Evolutionary conservation across 768 basidiomycete species (phyloP).

Genomic region (Mycena kentingensis): DNA sequence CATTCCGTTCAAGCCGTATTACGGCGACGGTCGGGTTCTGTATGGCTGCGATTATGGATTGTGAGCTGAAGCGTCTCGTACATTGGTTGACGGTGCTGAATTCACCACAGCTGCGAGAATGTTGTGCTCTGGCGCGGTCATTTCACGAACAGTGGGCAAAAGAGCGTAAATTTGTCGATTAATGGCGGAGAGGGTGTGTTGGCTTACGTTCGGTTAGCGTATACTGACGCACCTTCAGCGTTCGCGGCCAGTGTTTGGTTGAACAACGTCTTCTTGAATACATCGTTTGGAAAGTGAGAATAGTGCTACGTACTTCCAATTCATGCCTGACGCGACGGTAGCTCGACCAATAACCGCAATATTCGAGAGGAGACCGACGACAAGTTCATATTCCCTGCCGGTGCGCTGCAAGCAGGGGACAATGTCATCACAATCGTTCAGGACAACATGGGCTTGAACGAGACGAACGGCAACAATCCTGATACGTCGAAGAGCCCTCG

Average conservation of each 20-base stretch:
- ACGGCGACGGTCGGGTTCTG: constrained; percentile 75
- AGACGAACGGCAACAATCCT: constrained; percentile 46
- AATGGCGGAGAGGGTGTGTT: constrained; percentile 74
- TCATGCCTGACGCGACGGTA: constrained; percentile 30
- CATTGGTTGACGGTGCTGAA: constrained; percentile 7
- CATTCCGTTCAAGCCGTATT: constrained; percentile 66
- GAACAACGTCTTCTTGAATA: constrained; percentile 70
- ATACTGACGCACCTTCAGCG: constrained; percentile 38
- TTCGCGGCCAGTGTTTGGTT: constrained; percentile 85
- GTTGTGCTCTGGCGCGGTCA: constrained; percentile 81
- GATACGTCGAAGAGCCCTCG: constrained; percentile 72
- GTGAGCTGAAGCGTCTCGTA: constrained; percentile 45
- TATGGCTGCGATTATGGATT: constrained; percentile 89
- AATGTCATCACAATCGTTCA: constrained; percentile 81
- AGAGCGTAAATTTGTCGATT: constrained; percentile 71
- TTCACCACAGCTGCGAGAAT: constrained; percentile 69
- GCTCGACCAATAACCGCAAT: constrained; percentile 67
- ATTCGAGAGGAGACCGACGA: constrained; percentile 70
- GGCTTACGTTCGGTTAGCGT: background rate
- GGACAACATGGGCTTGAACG: constrained; percentile 82
- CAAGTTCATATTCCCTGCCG: constrained; percentile 60
- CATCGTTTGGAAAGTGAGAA: constrained; percentile 76
- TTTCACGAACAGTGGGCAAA: constrained; percentile 68
- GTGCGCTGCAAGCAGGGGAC: constrained; percentile 55
- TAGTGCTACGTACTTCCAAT: too few relatives aligned